Evolutionary conservation across 1,284 basidiomycete genomes (phyloP), one percentile per base, ranked within the genome.

Genomic region (Psilocybe mexicana): DNA sequence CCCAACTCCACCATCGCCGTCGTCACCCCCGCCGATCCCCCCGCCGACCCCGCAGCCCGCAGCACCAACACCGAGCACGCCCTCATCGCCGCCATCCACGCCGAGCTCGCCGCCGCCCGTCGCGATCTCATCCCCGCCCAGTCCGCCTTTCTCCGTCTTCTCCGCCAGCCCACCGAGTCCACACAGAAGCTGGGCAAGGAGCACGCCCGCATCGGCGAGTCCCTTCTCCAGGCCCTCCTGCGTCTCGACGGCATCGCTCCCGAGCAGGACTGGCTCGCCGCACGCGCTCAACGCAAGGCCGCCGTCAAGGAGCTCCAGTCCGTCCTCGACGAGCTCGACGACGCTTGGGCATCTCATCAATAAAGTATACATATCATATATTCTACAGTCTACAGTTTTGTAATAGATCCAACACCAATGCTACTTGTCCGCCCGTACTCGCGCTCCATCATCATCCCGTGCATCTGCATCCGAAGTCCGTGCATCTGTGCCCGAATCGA

Each of bases 401-500:
- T 77, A 56, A 70, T 61, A 52, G 63, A 64, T 52, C 52, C 51
- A 52, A 58, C 28, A 50, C 38, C 38, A 33, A 40, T 40, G 38
- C 38, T 52, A 18, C 30, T 36, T 14, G 25, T 26, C 24, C 49
- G 49, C 24, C 43, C 49, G 46, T 48, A 54, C 26, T 52, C 43
- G 56, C 85, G 76, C 46, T 87, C 85, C 82, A 87, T 82, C 82
- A 88, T 83, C 59, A 88, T 80, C 50, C 79, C 77, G 65, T 87
- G 86, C 61, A 90, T 86, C 80, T 93, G 92, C 82, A 93, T 90
- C 47, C 92, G 79, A 59, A 95, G 72, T 0, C 91, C 90, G 61
- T 92, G 87, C 45, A 94, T 80, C 52, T 84, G 87, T 23, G 84
- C 88, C 56, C 89, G 80, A 57, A 94, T 67, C 8, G 86, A 84